These are phyloP conservation scores for Sophora flavescens DNA, from an alignment of 306 rosid species.

Conservation along the genomic window DNA sequence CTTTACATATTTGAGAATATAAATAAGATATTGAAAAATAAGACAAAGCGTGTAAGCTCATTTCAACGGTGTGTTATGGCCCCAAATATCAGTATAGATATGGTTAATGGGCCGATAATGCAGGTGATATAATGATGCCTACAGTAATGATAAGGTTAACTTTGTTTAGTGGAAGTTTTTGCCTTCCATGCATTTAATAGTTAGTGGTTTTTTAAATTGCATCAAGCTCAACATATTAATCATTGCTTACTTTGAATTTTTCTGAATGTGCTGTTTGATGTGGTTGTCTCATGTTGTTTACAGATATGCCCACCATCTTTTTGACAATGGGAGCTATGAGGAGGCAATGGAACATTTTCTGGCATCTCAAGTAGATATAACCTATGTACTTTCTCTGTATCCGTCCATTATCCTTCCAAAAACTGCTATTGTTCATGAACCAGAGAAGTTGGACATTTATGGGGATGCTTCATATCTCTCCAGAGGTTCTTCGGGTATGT, in stretches of 20 bases:
- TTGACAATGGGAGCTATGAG: conserved; percentile 94
- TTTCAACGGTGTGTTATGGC: conserved; percentile 15
- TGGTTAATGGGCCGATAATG: neutral
- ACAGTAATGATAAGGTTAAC: conserved; percentile 11
- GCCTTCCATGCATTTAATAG: conserved; percentile 1
- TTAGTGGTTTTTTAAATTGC: conserved; percentile 2
- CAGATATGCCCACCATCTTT: conserved; percentile 96
- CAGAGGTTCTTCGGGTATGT: conserved; percentile 80
- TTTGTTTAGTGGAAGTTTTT: conserved; percentile 30
- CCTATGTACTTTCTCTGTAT: conserved; percentile 88
- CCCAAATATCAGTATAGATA: conserved; percentile 6
- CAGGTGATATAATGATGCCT: conserved; percentile 14
- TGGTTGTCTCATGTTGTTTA: conserved; percentile 48
- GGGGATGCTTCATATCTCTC: conserved; percentile 74
- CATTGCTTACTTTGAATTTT: conserved; percentile 21
- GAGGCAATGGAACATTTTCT: conserved; percentile 97
- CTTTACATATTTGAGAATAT: conserved; percentile 26
- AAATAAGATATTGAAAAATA: conserved; percentile 7
- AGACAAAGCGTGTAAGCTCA: conserved; percentile 36
- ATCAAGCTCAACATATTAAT: conserved; percentile 27
- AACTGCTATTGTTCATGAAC: conserved; percentile 73
- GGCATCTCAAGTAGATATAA: conserved; percentile 90
- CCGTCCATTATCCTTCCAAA: conserved; percentile 87
- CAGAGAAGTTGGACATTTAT: conserved; percentile 75
- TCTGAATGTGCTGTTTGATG: conserved; percentile 29